phyloP scores from a whole-genome alignment of 352 stramenopile species.

The Phytophthora sp. region DNA sequence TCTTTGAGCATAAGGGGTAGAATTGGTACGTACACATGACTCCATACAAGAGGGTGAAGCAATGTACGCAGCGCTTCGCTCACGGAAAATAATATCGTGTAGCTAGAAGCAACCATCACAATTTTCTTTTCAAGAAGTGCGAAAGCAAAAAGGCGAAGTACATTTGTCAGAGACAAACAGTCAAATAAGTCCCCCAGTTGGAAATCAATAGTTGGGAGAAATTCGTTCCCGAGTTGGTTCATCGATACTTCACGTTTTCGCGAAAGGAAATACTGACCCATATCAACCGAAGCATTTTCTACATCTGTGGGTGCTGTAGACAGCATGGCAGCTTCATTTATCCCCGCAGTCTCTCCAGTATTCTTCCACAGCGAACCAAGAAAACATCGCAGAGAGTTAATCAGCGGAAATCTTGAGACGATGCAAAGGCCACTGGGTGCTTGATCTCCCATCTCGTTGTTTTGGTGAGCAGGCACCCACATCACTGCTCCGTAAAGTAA shows the following conservation, averaged over 20 bases:
- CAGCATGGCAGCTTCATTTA: background rate
- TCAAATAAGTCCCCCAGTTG: slow-evolving; percentile 61
- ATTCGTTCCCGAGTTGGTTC: background rate
- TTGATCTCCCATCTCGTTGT: background rate
- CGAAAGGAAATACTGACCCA: slow-evolving; percentile 8
- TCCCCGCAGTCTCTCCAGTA: background rate
- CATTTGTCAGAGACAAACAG: slow-evolving; percentile 57
- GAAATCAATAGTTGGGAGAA: slow-evolving; percentile 36
- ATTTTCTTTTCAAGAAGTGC: slow-evolving; percentile 77
- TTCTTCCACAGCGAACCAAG: slow-evolving; percentile 30
- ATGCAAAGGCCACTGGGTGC: slow-evolving; percentile 45
- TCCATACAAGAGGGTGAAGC: slow-evolving; percentile 72
- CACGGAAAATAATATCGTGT: slow-evolving; percentile 65
- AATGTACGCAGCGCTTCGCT: slow-evolving; percentile 58
- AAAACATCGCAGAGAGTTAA: slow-evolving; percentile 57
- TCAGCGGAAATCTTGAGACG: slow-evolving; percentile 56
- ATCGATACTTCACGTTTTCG: background rate
- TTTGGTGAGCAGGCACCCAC: slow-evolving; percentile 24
- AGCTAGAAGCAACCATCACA: slow-evolving; percentile 71
- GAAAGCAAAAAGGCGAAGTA: slow-evolving; percentile 68
- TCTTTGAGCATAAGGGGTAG: slow-evolving; percentile 64
- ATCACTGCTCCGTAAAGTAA: slow-evolving; percentile 52
- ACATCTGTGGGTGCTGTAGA: background rate
- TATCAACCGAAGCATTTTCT: slow-evolving; percentile 1
- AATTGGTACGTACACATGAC: slow-evolving; percentile 80